Percentiles rank a stretch among this genome's conserved stretches.
Evolutionary conservation across 2,329 filamentous ascomycete genomes (phyloP).

Genomic region (Scortechinia acanthostroma): DNA sequence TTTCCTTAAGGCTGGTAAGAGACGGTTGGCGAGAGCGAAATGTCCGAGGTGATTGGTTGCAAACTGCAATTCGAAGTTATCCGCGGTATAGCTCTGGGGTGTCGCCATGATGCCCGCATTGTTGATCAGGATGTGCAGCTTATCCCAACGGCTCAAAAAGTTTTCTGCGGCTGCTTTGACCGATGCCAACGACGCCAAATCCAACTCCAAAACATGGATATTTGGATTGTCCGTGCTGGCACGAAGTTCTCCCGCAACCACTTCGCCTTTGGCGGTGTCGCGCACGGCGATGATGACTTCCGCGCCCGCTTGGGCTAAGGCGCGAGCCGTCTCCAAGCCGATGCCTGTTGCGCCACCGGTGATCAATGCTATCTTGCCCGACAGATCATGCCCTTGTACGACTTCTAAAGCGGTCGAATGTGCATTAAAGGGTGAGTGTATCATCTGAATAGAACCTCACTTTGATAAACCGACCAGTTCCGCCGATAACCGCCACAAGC

Average conservation of each 20-base stretch:
- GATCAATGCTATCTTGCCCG: neutral
- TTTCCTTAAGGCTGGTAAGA: conserved; percentile 25
- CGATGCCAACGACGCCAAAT: conserved; percentile 14
- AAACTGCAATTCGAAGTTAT: conserved; percentile 33
- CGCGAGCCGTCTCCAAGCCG: neutral
- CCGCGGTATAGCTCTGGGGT: conserved; percentile 9
- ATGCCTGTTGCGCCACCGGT: neutral
- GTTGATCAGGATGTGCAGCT: conserved; percentile 13
- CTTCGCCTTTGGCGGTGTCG: conserved; percentile 18
- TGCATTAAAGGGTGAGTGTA: too few relatives aligned
- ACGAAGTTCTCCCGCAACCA: conserved; percentile 26
- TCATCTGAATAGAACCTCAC: too few relatives aligned
- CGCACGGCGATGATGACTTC: neutral
- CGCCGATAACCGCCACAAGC: too few relatives aligned
- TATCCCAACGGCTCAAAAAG: conserved; percentile 8
- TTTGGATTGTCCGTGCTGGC: conserved; percentile 15
- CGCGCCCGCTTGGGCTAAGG: neutral
- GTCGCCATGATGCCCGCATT: conserved; percentile 6
- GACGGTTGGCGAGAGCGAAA: conserved; percentile 34
- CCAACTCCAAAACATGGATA: conserved; percentile 25
- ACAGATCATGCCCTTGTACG: too few relatives aligned
- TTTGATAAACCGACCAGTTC: too few relatives aligned
- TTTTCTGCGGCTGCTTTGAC: conserved; percentile 11
- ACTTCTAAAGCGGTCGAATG: too few relatives aligned
- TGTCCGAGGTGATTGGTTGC: conserved; percentile 35